Evolutionary conservation across 805 yeast genomes (phyloP).

Genomic region (Nakazawaea ernobii): DNA sequence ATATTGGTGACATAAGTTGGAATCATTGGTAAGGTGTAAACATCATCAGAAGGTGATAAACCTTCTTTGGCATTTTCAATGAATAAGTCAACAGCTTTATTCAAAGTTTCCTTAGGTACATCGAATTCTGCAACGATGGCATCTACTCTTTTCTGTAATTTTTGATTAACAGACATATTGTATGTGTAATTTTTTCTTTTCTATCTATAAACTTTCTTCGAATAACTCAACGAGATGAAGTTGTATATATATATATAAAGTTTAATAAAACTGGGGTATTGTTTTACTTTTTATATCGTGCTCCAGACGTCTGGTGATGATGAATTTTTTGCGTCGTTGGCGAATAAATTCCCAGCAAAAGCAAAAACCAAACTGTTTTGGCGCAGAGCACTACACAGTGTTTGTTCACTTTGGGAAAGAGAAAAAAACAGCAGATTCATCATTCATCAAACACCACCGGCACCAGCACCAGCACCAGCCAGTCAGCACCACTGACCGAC

Average conservation of each 20-base stretch:
- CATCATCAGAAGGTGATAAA: slow-evolving; percentile 34
- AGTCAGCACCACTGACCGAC: too few species aligned
- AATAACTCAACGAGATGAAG: not conserved
- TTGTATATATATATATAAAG: too few species aligned
- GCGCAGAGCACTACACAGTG: too few species aligned
- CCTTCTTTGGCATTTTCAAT: slow-evolving; percentile 59
- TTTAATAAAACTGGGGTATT: not conserved
- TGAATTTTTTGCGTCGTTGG: not conserved
- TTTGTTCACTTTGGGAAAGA: too few species aligned
- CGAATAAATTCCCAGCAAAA: not conserved
- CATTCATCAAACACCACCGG: not conserved
- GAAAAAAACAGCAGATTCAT: too few species aligned
- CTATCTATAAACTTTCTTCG: not conserved
- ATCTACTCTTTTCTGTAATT: slow-evolving; percentile 22
- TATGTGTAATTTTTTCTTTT: not conserved
- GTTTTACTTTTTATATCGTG: not conserved
- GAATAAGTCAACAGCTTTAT: slow-evolving; percentile 49
- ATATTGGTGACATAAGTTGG: slow-evolving; percentile 83
- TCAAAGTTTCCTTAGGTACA: slow-evolving; percentile 35
- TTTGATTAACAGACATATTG: slow-evolving; percentile 2
- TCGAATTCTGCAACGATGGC: slow-evolving; percentile 35
- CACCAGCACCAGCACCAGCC: not conserved
- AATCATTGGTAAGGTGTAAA: slow-evolving; percentile 75
- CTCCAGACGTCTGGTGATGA: not conserved
- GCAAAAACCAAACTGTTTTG: not conserved